phyloP scores from a whole-genome alignment of 306 rosid species.

The Elaeagnus macrophylla region DNA sequence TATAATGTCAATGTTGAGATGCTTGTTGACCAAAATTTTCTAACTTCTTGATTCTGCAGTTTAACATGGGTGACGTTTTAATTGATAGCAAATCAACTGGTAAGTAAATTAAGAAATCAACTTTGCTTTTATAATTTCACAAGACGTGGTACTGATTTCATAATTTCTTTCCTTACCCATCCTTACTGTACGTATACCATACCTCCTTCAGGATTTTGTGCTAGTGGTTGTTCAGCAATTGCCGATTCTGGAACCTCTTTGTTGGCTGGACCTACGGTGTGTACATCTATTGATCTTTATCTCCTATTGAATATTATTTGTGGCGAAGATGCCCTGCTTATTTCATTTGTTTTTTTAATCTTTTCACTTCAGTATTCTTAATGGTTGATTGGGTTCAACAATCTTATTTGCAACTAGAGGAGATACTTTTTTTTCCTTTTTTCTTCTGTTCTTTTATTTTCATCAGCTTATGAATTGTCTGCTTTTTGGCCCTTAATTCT shows the following conservation, averaged over 20 bases:
- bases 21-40: not conserved
- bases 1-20: not conserved
- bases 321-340: too few relatives aligned
- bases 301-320: too few relatives aligned
- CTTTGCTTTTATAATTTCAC: slow-evolving; percentile 1
- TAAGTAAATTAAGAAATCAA: slow-evolving; percentile 10
- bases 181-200: not conserved
- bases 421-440: not conserved
- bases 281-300: slow-evolving; percentile 1
- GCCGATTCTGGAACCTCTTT: slow-evolving; percentile 86
- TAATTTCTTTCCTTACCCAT: not conserved
- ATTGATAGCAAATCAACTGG: slow-evolving; percentile 49
- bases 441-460: not conserved
- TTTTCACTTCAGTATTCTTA: too few relatives aligned
- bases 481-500: not conserved
- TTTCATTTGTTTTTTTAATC: too few relatives aligned
- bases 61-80: slow-evolving; percentile 64
- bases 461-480: not conserved
- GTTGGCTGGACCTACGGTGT: slow-evolving; percentile 68
- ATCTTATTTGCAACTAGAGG: not conserved
- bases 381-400: too few relatives aligned
- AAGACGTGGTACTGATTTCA: not conserved
- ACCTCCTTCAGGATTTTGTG: slow-evolving; percentile 54
- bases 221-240: slow-evolving; percentile 63
- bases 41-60: slow-evolving; percentile 33